These are phyloP conservation scores for Ambrosiella cleistominuta DNA, from an alignment of 2,329 filamentous ascomycete genomes.

Conservation along the genomic window DNA sequence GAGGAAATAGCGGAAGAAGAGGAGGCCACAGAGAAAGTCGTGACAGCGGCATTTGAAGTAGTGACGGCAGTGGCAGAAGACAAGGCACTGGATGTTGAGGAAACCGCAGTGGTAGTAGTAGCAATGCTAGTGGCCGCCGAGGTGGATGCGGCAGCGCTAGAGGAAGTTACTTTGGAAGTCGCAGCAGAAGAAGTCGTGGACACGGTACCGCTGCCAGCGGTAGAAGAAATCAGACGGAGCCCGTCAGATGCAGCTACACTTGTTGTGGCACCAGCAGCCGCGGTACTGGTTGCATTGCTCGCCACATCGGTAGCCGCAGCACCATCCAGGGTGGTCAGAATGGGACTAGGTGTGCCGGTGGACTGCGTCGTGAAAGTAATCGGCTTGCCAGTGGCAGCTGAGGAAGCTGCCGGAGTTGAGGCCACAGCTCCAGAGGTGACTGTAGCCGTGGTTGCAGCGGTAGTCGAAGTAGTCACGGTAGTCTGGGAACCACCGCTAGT, in stretches of 20 bases:
- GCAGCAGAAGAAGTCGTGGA: background rate
- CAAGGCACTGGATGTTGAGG: background rate
- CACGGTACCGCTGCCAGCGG: background rate
- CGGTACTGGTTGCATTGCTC: background rate
- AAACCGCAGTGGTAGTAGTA: background rate
- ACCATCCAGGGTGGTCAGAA: slow-evolving; percentile 4
- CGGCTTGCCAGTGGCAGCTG: slow-evolving; percentile 1
- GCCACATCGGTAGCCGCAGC: background rate
- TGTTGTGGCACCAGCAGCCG: background rate
- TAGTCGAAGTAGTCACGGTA: slow-evolving; percentile 2
- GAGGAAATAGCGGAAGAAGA: slow-evolving; percentile 5
- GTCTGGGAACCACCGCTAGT: background rate
- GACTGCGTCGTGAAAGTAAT: background rate
- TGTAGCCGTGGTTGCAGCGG: background rate
- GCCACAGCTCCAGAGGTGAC: background rate
- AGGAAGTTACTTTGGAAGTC: background rate
- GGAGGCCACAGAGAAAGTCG: slow-evolving; percentile 3
- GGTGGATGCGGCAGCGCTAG: slow-evolving; percentile 5
- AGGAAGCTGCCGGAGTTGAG: background rate
- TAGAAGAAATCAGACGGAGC: background rate
- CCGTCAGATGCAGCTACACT: too few species aligned
- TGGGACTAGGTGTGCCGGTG: slow-evolving; percentile 8
- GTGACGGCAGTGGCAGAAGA: slow-evolving; percentile 11
- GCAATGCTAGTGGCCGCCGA: slow-evolving; percentile 11
- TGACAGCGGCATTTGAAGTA: slow-evolving; percentile 9